A percentile compares a stretch with the other conserved stretches of the same genome.
Evolutionary conservation across 2,329 filamentous ascomycete genomes (phyloP).

Genomic region (Magnaporthiopsis rhizophila): DNA sequence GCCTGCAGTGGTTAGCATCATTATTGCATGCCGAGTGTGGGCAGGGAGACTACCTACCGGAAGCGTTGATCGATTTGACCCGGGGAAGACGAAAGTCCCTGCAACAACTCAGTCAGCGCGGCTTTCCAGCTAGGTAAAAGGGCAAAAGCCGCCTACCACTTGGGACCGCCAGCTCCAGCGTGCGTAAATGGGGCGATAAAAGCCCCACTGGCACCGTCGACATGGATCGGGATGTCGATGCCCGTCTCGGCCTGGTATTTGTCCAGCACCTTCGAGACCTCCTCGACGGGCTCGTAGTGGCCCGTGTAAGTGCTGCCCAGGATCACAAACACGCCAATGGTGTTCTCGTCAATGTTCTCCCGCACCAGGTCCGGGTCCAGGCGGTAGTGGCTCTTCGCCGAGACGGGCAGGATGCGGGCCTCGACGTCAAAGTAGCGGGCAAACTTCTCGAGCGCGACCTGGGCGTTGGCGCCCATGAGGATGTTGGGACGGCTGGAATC

Average conservation of each 20-base stretch:
- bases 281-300: constrained; percentile 64
- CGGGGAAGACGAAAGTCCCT: constrained; percentile 53
- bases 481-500: constrained; percentile 61
- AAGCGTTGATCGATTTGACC: constrained; percentile 59
- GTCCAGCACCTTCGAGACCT: constrained; percentile 57
- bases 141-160: constrained; percentile 36
- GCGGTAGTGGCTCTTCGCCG: constrained; percentile 49
- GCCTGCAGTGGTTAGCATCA: constrained; percentile 10
- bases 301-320: constrained; percentile 67
- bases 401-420: constrained; percentile 55
- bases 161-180: constrained; percentile 44
- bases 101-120: background rate
- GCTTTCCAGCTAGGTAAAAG: background rate
- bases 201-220: constrained; percentile 53
- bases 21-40: constrained; percentile 39
- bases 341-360: constrained; percentile 66
- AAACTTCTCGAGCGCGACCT: constrained; percentile 67
- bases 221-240: constrained; percentile 59
- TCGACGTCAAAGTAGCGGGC: constrained; percentile 69
- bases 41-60: constrained; percentile 46
- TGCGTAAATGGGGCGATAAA: constrained; percentile 56
- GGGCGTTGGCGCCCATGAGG: constrained; percentile 66
- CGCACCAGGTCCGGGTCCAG: constrained; percentile 57
- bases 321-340: constrained; percentile 68
- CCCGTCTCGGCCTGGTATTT: constrained; percentile 54